Percentiles rank a stretch among this genome's conserved stretches.
Evolutionary conservation across 192 early-diverging fungal genomes (phyloP).

Genomic region (Coemansia sp.): DNA sequence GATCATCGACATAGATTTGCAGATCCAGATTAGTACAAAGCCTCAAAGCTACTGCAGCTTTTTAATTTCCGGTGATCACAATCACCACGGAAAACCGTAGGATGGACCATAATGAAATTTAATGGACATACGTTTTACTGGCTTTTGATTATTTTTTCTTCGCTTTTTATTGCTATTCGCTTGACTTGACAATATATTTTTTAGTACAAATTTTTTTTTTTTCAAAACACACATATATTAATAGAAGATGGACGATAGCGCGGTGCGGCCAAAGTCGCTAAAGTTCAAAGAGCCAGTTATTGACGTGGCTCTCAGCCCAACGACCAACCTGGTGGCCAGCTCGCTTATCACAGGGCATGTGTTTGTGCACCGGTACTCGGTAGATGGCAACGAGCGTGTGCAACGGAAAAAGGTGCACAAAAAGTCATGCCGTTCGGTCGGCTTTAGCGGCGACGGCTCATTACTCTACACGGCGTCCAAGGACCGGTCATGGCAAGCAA

Average conservation of each 20-base stretch:
- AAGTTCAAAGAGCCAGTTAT: slow-evolving; percentile 50
- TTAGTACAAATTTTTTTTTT: neutral
- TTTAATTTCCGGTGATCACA: too few relatives aligned
- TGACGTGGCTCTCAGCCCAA: slow-evolving; percentile 47
- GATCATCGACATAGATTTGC: too few relatives aligned
- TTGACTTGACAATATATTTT: neutral
- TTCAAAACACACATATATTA: too few relatives aligned
- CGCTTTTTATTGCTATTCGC: neutral
- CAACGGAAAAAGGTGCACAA: slow-evolving; percentile 57
- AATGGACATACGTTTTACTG: too few relatives aligned
- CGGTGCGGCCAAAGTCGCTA: slow-evolving; percentile 43
- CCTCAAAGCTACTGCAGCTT: too few relatives aligned
- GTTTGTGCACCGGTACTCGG: slow-evolving; percentile 41
- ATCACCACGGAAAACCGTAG: too few relatives aligned
- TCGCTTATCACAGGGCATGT: slow-evolving; percentile 51
- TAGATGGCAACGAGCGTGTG: slow-evolving; percentile 39
- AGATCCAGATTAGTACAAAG: neutral
- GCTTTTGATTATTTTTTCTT: too few relatives aligned
- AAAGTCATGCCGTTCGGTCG: slow-evolving; percentile 82
- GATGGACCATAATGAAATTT: too few relatives aligned
- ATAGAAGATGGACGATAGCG: slow-evolving; percentile 38
- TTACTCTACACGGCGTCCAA: slow-evolving; percentile 70
- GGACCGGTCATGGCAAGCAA: slow-evolving; percentile 76
- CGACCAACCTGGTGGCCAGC: slow-evolving; percentile 38
- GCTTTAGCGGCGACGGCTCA: slow-evolving; percentile 73